A percentile compares a stretch with the other conserved stretches of the same genome.
phyloP scores from a whole-genome alignment of 1,139 yeast species.

The Arxiozyma slooffiae region DNA sequence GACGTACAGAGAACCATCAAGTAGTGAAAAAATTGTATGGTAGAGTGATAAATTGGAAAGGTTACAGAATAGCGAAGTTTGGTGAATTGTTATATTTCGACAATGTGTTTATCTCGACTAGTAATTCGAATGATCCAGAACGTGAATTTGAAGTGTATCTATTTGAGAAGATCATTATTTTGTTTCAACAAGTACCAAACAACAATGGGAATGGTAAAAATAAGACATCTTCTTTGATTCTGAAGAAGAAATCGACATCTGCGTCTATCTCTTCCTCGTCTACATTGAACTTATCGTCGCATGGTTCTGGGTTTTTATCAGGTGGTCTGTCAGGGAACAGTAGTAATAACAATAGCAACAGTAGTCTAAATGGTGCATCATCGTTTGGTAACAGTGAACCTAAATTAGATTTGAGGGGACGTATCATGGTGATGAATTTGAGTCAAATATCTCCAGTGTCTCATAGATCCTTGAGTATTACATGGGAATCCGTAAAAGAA shows the following conservation, averaged over 20 bases:
- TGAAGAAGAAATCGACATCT: slow-evolving; percentile 25
- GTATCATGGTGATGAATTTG: slow-evolving; percentile 60
- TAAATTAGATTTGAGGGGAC: slow-evolving; percentile 50
- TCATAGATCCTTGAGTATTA: slow-evolving; percentile 47
- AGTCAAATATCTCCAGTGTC: slow-evolving; percentile 42
- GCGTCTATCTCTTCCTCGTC: slow-evolving; percentile 20
- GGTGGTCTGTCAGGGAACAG: not conserved
- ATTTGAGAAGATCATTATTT: slow-evolving; percentile 77
- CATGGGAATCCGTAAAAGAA: slow-evolving; percentile 75
- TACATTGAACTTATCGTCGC: slow-evolving; percentile 19
- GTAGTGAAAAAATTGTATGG: slow-evolving; percentile 58
- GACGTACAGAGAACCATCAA: slow-evolving; percentile 80
- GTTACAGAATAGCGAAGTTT: slow-evolving; percentile 71
- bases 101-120: slow-evolving; percentile 52
- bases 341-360: not conserved
- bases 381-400: slow-evolving; percentile 12
- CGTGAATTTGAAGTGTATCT: slow-evolving; percentile 83
- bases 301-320: slow-evolving; percentile 7
- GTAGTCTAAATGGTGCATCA: slow-evolving; percentile 1
- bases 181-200: slow-evolving; percentile 46
- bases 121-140: slow-evolving; percentile 50
- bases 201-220: slow-evolving; percentile 18
- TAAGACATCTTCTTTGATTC: slow-evolving; percentile 28
- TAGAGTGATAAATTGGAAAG: slow-evolving; percentile 85
- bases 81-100: slow-evolving; percentile 82